A percentile compares a stretch with the other conserved stretches of the same genome.
Evolutionary conservation across 441 rosid species (phyloP).

Genomic region (Gossypium davidsonii): DNA sequence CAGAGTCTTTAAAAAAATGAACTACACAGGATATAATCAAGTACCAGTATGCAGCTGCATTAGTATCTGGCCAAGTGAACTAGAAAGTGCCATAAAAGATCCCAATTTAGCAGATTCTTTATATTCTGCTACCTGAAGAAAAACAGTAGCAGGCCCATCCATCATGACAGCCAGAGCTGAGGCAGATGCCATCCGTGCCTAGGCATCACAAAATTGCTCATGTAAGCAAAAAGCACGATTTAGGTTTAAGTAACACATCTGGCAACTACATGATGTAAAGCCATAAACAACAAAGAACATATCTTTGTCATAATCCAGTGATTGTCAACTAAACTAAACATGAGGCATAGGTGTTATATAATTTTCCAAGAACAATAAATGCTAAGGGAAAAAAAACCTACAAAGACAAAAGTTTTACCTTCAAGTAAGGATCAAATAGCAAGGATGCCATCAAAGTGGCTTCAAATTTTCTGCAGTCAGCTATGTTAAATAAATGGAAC

Average conservation of each 20-base stretch:
- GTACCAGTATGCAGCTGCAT: constrained; percentile 90
- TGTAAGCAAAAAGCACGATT: constrained; percentile 14
- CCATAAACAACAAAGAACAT: neutral
- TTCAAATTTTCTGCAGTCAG: constrained; percentile 62
- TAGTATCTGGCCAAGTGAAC: constrained; percentile 75
- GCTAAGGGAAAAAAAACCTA: neutral
- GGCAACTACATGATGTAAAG: neutral
- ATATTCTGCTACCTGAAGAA: constrained; percentile 87
- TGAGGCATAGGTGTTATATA: neutral
- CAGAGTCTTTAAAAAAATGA: neutral
- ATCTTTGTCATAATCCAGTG: neutral
- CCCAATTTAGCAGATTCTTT: constrained; percentile 64
- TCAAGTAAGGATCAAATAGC: constrained; percentile 77
- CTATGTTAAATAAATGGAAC: constrained; percentile 17
- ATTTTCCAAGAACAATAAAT: neutral
- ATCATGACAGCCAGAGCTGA: constrained; percentile 71
- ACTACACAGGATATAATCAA: constrained; percentile 18
- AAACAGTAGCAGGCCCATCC: constrained; percentile 76
- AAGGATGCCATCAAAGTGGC: constrained; percentile 77
- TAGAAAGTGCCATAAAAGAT: constrained; percentile 78
- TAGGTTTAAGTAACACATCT: neutral
- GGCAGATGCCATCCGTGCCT: constrained; percentile 80
- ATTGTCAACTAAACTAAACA: constrained; percentile 3
- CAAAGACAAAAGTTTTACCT: constrained; percentile 40
- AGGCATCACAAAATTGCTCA: constrained; percentile 28